Base-by-base conservation (phyloP, 805 yeast genomes). In the Ogataea wickerhamii region DNA sequence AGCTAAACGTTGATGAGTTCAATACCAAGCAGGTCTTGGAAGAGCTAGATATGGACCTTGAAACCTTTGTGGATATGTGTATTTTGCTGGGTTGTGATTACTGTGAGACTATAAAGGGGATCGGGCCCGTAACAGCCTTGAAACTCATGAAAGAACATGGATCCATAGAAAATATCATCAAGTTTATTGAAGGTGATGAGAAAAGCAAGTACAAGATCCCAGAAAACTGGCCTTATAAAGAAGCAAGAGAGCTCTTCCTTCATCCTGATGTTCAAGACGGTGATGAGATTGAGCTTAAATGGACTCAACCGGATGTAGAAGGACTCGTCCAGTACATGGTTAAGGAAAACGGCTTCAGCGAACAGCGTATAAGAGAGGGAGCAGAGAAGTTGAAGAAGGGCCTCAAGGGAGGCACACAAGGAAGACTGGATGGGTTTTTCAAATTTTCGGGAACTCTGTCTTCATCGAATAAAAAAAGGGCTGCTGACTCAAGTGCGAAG, bases 71-170 rank as follows among this genome's bases (percentile, higher is more conserved):
- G 33, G 99, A 93, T 59, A 64, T 93, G 51, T 89, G 98, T 66
- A 91, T 93, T 28, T 69, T 93, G 53, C 67, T 93, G 32, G 99
- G 99, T 1, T 93, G 98, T 63, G 99, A 93, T 67, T 93, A 93
- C 62, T 87, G 96, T 65, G 97, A 91, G 48, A 85, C 96, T 4
- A 89, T 93, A 41, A 78, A 78, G 52, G 98, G 98, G 18, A 82
- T 93, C 44, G 99, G 99, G 6, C 98, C 98, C 1, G 93, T 85
- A 2, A 91, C 96, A 1, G 98, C 97, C 0, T 70, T 75, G 46
- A 91, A 93, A 55, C 70, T 93, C 44, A 87, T 93, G 45, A 82
- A 80, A 56, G 96, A 91, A 55, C 88, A 87, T 59, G 80, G 83
- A 1, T 71, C 83, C 0, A 70, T 93, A 33, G 98, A 91, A 44